phyloP scores from a whole-genome alignment of 2,329 filamentous ascomycete species.

The Trichoderma oligosporum region DNA sequence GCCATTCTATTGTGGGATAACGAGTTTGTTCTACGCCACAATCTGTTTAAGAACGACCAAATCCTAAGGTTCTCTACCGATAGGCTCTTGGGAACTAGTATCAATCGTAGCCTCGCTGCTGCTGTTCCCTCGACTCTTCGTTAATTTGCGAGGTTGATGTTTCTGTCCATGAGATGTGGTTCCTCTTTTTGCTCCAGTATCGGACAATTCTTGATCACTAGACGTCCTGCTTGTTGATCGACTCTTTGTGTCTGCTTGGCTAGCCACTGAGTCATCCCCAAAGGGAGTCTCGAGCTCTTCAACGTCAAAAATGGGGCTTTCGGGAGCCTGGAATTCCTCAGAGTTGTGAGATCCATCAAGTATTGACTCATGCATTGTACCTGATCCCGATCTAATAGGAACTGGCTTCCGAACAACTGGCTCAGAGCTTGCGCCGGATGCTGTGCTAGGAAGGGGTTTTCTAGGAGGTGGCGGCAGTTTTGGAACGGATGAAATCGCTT shows the following conservation, averaged over 20 bases:
- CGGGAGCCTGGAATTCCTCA: conserved; percentile 23
- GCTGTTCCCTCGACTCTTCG: conserved; percentile 39
- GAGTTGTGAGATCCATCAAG: conserved; percentile 34
- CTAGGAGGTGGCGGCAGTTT: conserved; percentile 17
- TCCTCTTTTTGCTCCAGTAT: conserved; percentile 28
- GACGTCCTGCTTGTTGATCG: conserved; percentile 30
- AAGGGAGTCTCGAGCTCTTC: conserved; percentile 22
- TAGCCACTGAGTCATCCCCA: conserved; percentile 9
- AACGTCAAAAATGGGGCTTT: conserved; percentile 28
- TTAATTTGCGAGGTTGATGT: conserved; percentile 41
- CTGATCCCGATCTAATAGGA: conserved; percentile 21
- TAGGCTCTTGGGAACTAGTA: conserved; percentile 15
- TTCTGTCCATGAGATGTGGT: conserved; percentile 29
- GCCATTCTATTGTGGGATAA: neutral
- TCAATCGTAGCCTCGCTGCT: conserved; percentile 31
- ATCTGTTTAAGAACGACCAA: neutral
- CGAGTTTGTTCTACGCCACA: too few relatives aligned
- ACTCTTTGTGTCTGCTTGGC: conserved; percentile 19
- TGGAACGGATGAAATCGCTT: neutral
- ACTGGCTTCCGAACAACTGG: conserved; percentile 13
- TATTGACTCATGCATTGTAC: conserved; percentile 33
- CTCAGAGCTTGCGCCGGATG: conserved; percentile 9
- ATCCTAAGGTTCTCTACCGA: neutral
- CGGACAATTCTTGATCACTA: conserved; percentile 34
- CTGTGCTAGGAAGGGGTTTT: conserved; percentile 16